Conservation (phyloP, 805 yeast genomes). For the Nakazawaea ambrosiae region DNA sequence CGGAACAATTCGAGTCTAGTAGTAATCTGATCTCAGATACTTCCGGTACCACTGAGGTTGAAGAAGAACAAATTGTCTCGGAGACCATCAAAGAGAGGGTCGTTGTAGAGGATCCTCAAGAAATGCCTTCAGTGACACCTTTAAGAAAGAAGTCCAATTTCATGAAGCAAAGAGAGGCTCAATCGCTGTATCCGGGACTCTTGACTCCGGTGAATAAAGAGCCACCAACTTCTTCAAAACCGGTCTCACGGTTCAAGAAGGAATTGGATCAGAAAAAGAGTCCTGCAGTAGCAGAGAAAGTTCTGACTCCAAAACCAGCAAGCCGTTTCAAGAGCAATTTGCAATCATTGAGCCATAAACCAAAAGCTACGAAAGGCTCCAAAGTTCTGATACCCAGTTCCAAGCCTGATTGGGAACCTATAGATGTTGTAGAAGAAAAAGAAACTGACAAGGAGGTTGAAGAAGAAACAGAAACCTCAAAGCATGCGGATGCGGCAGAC, state of each 20-base stretch:
- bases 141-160: not conserved
- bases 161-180: not conserved
- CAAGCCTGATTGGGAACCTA: not conserved
- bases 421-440: no score
- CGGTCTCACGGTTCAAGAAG: not conserved
- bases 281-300: not conserved
- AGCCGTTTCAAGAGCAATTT: not conserved
- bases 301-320: no score
- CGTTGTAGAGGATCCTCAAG: slow-evolving; percentile 8
- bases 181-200: not conserved
- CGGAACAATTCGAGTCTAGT: no score
- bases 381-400: not conserved
- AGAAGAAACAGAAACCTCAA: not conserved
- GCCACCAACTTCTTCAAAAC: not conserved
- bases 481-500: not conserved
- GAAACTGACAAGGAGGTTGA: not conserved
- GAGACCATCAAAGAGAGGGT: slow-evolving; percentile 5
- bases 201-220: not conserved
- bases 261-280: not conserved
- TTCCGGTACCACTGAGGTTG: not conserved
- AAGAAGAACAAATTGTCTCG: not conserved
- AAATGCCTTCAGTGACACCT: slow-evolving; percentile 2
- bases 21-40: not conserved
- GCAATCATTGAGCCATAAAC: slow-evolving; percentile 1
- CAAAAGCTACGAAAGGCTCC: not conserved